Conservation (phyloP, 2,329 filamentous ascomycete genomes). For the Xylariomycetidae sp. region DNA sequence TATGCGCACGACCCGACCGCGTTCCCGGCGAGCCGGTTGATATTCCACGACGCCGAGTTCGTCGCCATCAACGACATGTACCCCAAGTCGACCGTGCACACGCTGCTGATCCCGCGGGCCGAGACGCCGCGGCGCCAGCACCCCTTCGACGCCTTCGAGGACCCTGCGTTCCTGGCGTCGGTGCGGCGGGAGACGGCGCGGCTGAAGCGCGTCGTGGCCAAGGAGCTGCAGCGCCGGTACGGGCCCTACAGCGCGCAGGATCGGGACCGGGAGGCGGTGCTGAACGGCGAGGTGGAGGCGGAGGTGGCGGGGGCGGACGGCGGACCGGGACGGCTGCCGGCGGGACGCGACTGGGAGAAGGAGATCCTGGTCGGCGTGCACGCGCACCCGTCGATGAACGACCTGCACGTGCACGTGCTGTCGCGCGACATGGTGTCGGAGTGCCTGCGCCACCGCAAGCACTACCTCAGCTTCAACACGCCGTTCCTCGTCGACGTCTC, state of each 20-base stretch:
- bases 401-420: constrained; percentile 86
- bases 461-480: constrained; percentile 90
- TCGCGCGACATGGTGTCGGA: constrained; percentile 73
- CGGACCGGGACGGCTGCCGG: constrained; percentile 49
- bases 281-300: constrained; percentile 53
- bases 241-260: constrained; percentile 62
- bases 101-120: constrained; percentile 80
- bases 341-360: constrained; percentile 70
- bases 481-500: constrained; percentile 75
- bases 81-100: constrained; percentile 80
- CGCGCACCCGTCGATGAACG: constrained; percentile 84
- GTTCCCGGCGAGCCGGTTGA: constrained; percentile 53
- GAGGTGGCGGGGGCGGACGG: constrained; percentile 18
- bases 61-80: constrained; percentile 79
- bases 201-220: constrained; percentile 62
- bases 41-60: constrained; percentile 64
- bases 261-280: constrained; percentile 58
- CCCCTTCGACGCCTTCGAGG: constrained; percentile 73
- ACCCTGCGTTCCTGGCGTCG: constrained; percentile 61
- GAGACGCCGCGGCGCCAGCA: constrained; percentile 56
- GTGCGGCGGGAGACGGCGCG: constrained; percentile 57
- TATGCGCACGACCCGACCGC: constrained; percentile 63
- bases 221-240: constrained; percentile 67
- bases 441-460: constrained; percentile 71
- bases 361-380: constrained; percentile 80